These are phyloP conservation scores for Persicaria tinctoria DNA, from an alignment of 148 eudicot genomes.

Conservation along the genomic window DNA sequence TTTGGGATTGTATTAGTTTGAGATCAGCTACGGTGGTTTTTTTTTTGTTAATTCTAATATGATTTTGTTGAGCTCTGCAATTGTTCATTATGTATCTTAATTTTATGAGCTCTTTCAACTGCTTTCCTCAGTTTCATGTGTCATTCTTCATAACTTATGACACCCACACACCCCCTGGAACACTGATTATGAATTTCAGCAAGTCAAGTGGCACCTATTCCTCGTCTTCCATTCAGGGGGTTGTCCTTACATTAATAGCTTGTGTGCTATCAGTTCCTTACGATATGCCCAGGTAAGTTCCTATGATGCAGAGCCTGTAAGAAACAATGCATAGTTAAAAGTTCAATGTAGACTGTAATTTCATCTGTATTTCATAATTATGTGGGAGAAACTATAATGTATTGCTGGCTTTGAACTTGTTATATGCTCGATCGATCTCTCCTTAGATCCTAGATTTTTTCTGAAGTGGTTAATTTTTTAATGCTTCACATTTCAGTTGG, in stretches of 20 bases:
- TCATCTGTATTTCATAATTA: too few relatives aligned
- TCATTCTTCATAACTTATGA: too few relatives aligned
- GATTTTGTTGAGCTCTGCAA: too few relatives aligned
- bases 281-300: conserved; percentile 87
- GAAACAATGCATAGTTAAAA: background rate
- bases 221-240: conserved; percentile 66
- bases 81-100: too few relatives aligned
- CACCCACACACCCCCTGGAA: background rate
- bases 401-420: too few relatives aligned
- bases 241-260: conserved; percentile 80
- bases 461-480: background rate
- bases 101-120: too few relatives aligned
- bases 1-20: too few relatives aligned
- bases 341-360: background rate
- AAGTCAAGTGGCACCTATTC: conserved; percentile 38
- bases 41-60: too few relatives aligned
- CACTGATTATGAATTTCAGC: conserved; percentile 30
- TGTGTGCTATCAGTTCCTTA: conserved; percentile 86
- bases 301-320: background rate
- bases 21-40: too few relatives aligned
- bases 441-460: background rate
- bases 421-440: too few relatives aligned
- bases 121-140: too few relatives aligned
- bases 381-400: too few relatives aligned
- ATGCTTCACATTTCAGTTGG: conserved; percentile 50